phyloP scores from a whole-genome alignment of 352 stramenopile genomes.

The Peronospora belbahrii region DNA sequence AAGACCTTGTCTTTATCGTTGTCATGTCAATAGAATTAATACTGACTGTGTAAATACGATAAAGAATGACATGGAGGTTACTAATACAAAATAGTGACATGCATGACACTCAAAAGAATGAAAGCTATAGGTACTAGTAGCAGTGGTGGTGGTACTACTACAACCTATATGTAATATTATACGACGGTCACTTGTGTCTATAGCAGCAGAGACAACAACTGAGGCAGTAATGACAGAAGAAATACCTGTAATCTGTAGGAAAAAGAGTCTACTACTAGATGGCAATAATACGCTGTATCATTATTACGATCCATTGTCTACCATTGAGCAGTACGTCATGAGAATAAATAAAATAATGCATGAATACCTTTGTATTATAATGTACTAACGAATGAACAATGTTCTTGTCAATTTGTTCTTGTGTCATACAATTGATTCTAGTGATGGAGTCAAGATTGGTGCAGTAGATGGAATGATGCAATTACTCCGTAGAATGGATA shows the following conservation, averaged over 20 bases:
- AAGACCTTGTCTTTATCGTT: conserved; percentile 29
- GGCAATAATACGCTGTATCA: conserved; percentile 61
- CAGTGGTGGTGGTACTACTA: no score
- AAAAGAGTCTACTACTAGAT: conserved; percentile 49
- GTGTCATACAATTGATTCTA: no score
- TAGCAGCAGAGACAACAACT: no score
- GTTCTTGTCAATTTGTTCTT: no score
- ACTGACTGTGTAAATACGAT: no score
- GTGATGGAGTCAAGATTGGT: conserved; percentile 29
- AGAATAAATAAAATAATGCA: no score
- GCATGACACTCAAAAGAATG: no score
- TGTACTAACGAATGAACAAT: no score
- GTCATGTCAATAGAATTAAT: conserved; percentile 3
- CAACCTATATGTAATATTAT: no score
- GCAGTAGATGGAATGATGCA: conserved; percentile 40
- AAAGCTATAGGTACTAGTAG: background rate
- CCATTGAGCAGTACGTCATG: conserved; percentile 26
- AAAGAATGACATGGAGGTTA: no score
- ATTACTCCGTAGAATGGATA: conserved; percentile 39
- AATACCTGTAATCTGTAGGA: conserved; percentile 2
- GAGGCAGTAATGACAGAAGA: conserved; percentile 5
- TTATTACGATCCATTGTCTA: conserved; percentile 42
- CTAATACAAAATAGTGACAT: no score
- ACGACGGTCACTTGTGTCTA: conserved; percentile 6
- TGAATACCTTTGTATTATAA: no score